Conservation (phyloP, 1,284 basidiomycete genomes). For the Ustilago nuda region DNA sequence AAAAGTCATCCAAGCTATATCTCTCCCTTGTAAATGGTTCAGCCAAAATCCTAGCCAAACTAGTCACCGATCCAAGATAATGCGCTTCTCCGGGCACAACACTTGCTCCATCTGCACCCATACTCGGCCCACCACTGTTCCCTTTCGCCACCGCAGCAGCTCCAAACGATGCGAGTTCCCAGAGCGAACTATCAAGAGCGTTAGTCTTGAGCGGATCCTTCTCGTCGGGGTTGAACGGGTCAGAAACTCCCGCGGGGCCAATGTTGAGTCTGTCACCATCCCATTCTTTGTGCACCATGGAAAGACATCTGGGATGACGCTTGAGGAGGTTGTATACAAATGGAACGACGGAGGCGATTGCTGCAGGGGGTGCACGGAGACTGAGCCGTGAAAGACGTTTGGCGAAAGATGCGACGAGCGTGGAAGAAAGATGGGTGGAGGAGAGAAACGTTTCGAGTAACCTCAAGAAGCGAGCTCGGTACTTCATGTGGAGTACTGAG, state of each 20-base stretch:
- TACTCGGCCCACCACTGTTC: conserved; percentile 23
- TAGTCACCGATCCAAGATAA: conserved; percentile 85
- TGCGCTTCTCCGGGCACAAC: conserved; percentile 73
- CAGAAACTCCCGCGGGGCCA: conserved; percentile 55
- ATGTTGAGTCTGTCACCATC: conserved; percentile 61
- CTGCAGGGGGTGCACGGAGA: conserved; percentile 86
- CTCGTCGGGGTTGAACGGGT: conserved; percentile 77
- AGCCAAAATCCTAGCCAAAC: conserved; percentile 84
- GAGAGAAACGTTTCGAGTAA: conserved; percentile 88
- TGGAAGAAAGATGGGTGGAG: conserved; percentile 89
- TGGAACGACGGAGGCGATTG: conserved; percentile 88
- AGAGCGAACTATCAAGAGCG: conserved; percentile 87
- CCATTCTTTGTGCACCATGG: conserved; percentile 80
- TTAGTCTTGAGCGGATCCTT: conserved; percentile 80
- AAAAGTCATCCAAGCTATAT: conserved; percentile 93
- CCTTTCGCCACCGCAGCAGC: conserved; percentile 40
- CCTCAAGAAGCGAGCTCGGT: conserved; percentile 94
- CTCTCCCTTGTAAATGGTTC: conserved; percentile 92
- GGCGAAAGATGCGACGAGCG: conserved; percentile 90
- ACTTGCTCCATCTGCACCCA: conserved; percentile 30
- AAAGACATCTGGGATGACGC: conserved; percentile 88
- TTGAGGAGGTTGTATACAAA: conserved; percentile 96
- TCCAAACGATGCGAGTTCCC: conserved; percentile 85
- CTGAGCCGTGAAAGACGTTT: conserved; percentile 89
- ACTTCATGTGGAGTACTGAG: conserved; percentile 88